Evolutionary conservation across 2,329 filamentous ascomycete genomes (phyloP).

Genomic region (Colletotrichum destructivum): DNA sequence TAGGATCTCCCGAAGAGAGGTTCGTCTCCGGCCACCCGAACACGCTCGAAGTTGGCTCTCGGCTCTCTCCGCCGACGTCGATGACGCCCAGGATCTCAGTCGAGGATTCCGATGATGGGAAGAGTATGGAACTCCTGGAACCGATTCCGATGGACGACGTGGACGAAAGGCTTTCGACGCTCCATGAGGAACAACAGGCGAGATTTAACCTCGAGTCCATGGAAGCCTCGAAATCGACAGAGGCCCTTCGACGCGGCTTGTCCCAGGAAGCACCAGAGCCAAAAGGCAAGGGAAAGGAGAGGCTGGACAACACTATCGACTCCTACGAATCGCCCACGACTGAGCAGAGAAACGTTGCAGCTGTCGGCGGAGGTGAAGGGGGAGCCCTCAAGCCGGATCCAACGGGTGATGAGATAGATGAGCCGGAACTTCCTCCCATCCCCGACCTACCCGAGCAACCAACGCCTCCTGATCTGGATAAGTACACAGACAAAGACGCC

Average conservation of each 20-base stretch:
- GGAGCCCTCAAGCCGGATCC: neutral
- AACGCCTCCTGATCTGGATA: constrained; percentile 68
- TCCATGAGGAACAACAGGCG: constrained; percentile 30
- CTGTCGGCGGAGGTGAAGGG: neutral
- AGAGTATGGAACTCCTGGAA: constrained; percentile 27
- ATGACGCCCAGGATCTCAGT: constrained; percentile 61
- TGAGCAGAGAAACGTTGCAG: neutral
- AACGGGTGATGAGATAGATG: neutral
- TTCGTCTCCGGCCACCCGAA: neutral
- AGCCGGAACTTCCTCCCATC: constrained; percentile 56
- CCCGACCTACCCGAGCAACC: constrained; percentile 69
- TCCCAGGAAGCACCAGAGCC: neutral
- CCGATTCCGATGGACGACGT: constrained; percentile 22
- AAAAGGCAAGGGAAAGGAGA: constrained; percentile 34
- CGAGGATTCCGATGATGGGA: constrained; percentile 59
- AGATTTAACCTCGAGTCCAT: neutral
- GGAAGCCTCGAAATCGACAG: neutral
- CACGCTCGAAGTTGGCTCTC: constrained; percentile 23
- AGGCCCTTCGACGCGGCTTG: neutral
- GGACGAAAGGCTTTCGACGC: constrained; percentile 20
- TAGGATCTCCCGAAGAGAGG: neutral
- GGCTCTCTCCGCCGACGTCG: constrained; percentile 18
- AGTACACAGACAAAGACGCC: constrained; percentile 74
- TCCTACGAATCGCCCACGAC: neutral
- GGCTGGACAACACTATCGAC: neutral